Conservation (phyloP, 495 filamentous ascomycete species). For the Aspergillus steynii region DNA sequence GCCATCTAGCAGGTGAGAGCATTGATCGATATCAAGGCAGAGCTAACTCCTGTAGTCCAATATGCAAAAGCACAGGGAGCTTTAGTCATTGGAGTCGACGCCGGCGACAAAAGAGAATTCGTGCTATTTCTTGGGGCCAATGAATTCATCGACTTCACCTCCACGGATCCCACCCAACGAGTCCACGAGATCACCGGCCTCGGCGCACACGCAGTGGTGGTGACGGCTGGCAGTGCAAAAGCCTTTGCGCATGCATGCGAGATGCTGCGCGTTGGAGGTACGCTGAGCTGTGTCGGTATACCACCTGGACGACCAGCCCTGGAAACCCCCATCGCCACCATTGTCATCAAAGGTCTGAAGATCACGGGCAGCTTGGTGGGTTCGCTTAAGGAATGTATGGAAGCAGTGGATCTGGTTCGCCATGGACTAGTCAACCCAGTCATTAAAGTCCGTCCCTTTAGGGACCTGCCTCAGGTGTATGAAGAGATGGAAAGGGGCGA, state of each 20-base stretch:
- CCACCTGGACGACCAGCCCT: constrained; percentile 43
- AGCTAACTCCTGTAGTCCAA: constrained; percentile 36
- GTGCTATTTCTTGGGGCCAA: constrained; percentile 42
- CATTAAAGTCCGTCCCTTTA: constrained; percentile 45
- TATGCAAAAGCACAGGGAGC: constrained; percentile 48
- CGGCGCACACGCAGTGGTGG: constrained; percentile 45
- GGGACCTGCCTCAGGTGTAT: constrained; percentile 44
- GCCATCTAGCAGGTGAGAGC: constrained; percentile 43
- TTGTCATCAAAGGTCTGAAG: constrained; percentile 50
- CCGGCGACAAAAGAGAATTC: constrained; percentile 43
- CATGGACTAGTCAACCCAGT: constrained; percentile 48
- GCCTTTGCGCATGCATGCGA: constrained; percentile 51
- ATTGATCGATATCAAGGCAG: background rate
- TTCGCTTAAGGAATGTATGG: constrained; percentile 52
- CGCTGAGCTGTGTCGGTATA: constrained; percentile 50
- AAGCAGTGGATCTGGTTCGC: constrained; percentile 49
- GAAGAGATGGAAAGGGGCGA: constrained; percentile 49
- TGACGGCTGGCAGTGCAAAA: constrained; percentile 45
- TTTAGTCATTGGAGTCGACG: constrained; percentile 47
- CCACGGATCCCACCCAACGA: constrained; percentile 34
- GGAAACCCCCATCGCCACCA: constrained; percentile 45
- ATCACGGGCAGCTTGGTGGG: constrained; percentile 51
- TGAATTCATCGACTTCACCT: constrained; percentile 47
- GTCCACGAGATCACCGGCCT: constrained; percentile 44
- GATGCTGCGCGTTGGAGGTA: constrained; percentile 52